A percentile compares a stretch with the other conserved stretches of the same genome.
These are phyloP conservation scores for Venturia pyrina DNA, from an alignment of 2,329 filamentous ascomycete species.

Conservation along the genomic window DNA sequence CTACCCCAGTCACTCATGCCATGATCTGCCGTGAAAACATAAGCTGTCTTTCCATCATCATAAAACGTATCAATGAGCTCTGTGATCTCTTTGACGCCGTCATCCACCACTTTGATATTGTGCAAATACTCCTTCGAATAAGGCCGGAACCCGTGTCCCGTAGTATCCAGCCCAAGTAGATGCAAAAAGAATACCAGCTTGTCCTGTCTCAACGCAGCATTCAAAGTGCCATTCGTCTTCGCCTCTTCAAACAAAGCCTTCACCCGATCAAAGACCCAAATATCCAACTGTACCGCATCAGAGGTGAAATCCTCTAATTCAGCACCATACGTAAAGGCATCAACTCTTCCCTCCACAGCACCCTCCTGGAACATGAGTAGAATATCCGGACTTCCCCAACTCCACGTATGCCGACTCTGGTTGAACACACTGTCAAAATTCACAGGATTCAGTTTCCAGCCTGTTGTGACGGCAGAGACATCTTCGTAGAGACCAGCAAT, in stretches of 20 bases:
- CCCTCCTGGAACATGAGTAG: constrained; percentile 93
- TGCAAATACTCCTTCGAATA: constrained; percentile 93
- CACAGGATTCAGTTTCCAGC: constrained; percentile 97
- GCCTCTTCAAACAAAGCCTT: constrained; percentile 78
- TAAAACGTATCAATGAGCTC: constrained; percentile 81
- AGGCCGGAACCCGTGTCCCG: constrained; percentile 74
- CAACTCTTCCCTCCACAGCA: constrained; percentile 76
- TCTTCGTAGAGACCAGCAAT: constrained; percentile 97
- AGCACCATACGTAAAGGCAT: constrained; percentile 73
- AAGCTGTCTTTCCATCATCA: constrained; percentile 70
- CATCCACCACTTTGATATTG: constrained; percentile 89
- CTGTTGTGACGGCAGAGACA: constrained; percentile 92
- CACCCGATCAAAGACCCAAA: constrained; percentile 93
- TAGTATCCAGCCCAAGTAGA: constrained; percentile 82
- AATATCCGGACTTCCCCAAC: constrained; percentile 97
- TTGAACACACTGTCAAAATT: constrained; percentile 99
- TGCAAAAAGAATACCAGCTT: constrained; percentile 94
- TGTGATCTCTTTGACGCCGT: constrained; percentile 77
- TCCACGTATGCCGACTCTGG: constrained; percentile 92
- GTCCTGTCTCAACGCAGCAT: constrained; percentile 64
- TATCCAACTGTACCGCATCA: constrained; percentile 70
- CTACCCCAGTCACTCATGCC: constrained; percentile 99
- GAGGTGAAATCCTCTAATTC: constrained; percentile 86
- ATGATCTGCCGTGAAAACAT: constrained; percentile 94
- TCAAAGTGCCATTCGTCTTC: constrained; percentile 63